Evolutionary conservation across 1,139 yeast genomes (phyloP), one percentile per base, ranked within the genome.

Genomic region (Yamadazyma diospyri): DNA sequence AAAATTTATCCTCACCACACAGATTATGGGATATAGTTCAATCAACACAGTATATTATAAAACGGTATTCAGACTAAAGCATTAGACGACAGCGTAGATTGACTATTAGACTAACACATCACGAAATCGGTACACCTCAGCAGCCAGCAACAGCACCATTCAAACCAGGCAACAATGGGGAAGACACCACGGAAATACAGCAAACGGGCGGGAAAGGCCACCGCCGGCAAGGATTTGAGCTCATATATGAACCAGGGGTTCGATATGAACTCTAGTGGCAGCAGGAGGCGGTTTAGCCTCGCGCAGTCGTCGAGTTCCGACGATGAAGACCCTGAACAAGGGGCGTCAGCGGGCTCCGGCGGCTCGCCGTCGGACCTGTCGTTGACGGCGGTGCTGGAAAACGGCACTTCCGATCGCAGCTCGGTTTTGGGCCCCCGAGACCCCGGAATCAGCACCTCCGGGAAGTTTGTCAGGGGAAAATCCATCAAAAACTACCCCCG

Each of bases 301-400:
- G 67, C 61, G 2, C 62, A 58, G 26, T 59, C 68, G 4, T 50
- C 63, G 10, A 51, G 62, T 4, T 57, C 63, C n/a, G 57, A 56
- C 5, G 61, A 50, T 30, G 42, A 43, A 48, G 37, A 40, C 10
- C 40, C 34, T 15, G 43, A 36, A 25, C 27, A 20, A 12, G 25
- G 19, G 6, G 26, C 23, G 17, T 19, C 19, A 10, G 14, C 10
- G n/a, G 32, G 19, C 4, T 17, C n/a, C 9, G 13, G 29, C 25
- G 41, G 49, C n/a, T 47, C 55, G 6, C 55, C 50, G 22, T 53
- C 61, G 3, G 64, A 51, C 39, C 57, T 68, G 13, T 65, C 72
- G 4, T 47, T 69, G 23, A 67, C 74, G 0, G 72, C 68, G 2
- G 63, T 64, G 16, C 62, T 69, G 2, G 72, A 63, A 24, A 51